A percentile compares a stretch with the other conserved stretches of the same genome.
Conservation (phyloP, 495 filamentous ascomycete genomes). For the Talaromyces ruber region DNA sequence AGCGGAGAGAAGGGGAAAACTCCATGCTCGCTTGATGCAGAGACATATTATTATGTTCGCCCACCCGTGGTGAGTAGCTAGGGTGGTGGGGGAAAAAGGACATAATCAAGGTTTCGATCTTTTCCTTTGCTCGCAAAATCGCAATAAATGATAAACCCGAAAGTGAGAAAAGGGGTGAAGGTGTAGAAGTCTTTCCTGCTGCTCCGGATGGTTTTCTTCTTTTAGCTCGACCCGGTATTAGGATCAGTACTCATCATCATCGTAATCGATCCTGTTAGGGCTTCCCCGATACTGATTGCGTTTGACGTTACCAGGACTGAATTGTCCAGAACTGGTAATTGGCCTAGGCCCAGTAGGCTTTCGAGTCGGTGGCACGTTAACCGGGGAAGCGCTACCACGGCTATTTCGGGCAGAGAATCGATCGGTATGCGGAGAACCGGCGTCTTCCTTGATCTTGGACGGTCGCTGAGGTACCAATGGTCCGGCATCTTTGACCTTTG, state of each 20-base stretch:
- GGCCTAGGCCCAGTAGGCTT: slow-evolving; percentile 50
- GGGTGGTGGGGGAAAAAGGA: neutral
- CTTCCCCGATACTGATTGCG: slow-evolving; percentile 37
- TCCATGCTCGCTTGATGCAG: slow-evolving; percentile 3
- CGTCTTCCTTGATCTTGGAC: slow-evolving; percentile 31
- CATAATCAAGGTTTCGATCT: neutral
- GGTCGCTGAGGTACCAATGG: slow-evolving; percentile 42
- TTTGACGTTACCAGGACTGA: slow-evolving; percentile 38
- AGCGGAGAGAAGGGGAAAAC: neutral
- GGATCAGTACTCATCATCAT: slow-evolving; percentile 18
- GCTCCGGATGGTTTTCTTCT: neutral
- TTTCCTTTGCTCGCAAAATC: neutral
- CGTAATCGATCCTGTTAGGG: slow-evolving; percentile 39
- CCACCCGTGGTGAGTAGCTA: neutral
- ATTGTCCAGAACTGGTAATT: slow-evolving; percentile 34
- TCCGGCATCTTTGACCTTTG: slow-evolving; percentile 45
- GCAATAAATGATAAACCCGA: neutral
- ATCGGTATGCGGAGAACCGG: slow-evolving; percentile 30
- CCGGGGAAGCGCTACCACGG: slow-evolving; percentile 23
- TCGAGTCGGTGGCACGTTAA: slow-evolving; percentile 32
- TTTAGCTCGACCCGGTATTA: neutral
- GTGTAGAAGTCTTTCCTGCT: neutral
- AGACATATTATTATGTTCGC: neutral
- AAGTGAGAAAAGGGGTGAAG: neutral
- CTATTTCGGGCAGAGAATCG: slow-evolving; percentile 26